These are phyloP conservation scores for Ustilago hordei DNA, from an alignment of 1,284 basidiomycete species.

Conservation along the genomic window DNA sequence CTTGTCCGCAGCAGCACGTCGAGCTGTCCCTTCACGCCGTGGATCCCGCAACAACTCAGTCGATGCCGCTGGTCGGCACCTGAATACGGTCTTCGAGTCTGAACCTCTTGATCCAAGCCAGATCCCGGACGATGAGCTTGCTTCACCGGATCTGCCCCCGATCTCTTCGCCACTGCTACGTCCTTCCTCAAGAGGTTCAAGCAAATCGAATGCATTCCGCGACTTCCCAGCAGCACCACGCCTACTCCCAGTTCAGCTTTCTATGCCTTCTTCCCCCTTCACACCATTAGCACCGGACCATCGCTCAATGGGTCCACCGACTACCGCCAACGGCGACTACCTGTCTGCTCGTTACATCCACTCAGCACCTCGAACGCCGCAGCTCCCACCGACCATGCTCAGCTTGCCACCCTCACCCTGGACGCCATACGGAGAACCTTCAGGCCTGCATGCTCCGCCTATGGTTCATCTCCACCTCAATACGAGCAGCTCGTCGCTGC, in stretches of 20 bases:
- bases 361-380: conserved; percentile 49
- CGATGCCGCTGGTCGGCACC: conserved; percentile 37
- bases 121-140: conserved; percentile 42
- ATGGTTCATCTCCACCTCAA: conserved; percentile 52
- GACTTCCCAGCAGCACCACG: conserved; percentile 50
- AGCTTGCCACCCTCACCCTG: conserved; percentile 62
- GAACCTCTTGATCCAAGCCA: conserved; percentile 36
- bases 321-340: conserved; percentile 28
- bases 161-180: conserved; percentile 39
- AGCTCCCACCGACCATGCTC: conserved; percentile 53
- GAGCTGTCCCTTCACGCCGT: conserved; percentile 26
- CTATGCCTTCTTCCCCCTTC: conserved; percentile 47
- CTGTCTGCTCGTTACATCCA: conserved; percentile 35
- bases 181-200: conserved; percentile 26
- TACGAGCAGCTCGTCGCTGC: conserved; percentile 37
- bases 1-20: conserved; percentile 26
- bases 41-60: conserved; percentile 36
- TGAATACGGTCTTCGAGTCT: conserved; percentile 46
- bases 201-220: conserved; percentile 26
- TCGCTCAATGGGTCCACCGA: conserved; percentile 14
- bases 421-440: conserved; percentile 42
- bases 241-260: conserved; percentile 52
- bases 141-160: conserved; percentile 45
- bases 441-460: conserved; percentile 11
- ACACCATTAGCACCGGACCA: conserved; percentile 43